Conservation (phyloP, 257 asterid species). For the Solanum etuberosum region DNA sequence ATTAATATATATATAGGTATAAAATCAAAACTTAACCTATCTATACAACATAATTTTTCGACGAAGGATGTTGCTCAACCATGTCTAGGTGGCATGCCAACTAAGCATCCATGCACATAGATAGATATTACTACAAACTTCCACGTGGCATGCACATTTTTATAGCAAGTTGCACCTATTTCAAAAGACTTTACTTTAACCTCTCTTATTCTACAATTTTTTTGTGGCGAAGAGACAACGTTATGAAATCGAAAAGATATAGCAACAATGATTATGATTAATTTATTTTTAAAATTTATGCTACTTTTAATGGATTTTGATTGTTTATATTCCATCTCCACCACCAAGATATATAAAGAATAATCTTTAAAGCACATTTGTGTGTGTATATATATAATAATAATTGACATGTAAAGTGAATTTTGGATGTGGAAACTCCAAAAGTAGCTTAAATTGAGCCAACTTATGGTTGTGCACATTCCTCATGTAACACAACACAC, state of each 20-base stretch:
- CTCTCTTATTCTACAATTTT: background rate
- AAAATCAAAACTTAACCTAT: too few species aligned
- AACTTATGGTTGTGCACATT: background rate
- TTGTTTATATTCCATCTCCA: background rate
- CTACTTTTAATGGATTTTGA: background rate
- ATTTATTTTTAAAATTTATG: background rate
- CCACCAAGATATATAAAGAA: background rate
- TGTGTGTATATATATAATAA: background rate
- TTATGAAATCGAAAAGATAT: background rate
- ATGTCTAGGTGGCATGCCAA: background rate
- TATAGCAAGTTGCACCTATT: background rate
- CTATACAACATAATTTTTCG: too few species aligned
- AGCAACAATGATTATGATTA: background rate
- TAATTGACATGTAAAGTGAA: background rate
- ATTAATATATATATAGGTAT: background rate
- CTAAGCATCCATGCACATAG: background rate
- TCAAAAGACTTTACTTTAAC: background rate
- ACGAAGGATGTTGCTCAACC: background rate
- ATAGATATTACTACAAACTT: background rate
- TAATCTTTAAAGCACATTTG: background rate
- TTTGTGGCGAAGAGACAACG: background rate
- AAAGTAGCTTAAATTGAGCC: background rate
- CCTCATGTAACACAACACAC: background rate
- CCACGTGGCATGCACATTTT: background rate
- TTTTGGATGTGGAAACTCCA: background rate